Evolutionary conservation across 1,284 basidiomycete species (phyloP).

Genomic region (Sporisorium sorghi): DNA sequence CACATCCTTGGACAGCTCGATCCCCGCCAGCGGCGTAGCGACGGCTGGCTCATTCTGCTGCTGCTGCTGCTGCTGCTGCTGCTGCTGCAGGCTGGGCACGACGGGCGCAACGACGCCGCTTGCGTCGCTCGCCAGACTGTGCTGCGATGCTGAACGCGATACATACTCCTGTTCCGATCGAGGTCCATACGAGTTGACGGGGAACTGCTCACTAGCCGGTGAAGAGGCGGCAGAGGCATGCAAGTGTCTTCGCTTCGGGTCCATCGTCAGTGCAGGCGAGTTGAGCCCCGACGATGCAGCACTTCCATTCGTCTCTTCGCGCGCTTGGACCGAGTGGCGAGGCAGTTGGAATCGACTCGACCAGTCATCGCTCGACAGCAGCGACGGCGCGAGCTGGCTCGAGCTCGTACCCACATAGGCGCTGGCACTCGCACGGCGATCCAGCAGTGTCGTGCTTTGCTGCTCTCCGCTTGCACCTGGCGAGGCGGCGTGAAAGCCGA

Average conservation of each 20-base stretch:
- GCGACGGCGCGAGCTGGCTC: conserved; percentile 19
- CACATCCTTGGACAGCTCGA: conserved; percentile 35
- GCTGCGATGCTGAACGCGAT: conserved; percentile 35
- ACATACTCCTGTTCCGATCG: conserved; percentile 34
- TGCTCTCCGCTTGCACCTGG: background rate
- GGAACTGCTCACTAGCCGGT: conserved; percentile 34
- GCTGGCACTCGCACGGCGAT: conserved; percentile 28
- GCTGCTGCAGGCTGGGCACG: conserved; percentile 16
- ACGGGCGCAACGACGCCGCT: conserved; percentile 4
- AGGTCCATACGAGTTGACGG: conserved; percentile 47
- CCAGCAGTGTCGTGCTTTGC: conserved; percentile 12
- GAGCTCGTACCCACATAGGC: conserved; percentile 8
- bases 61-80: background rate
- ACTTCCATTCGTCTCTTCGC: conserved; percentile 5
- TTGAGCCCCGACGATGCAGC: conserved; percentile 21
- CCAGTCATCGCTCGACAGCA: conserved; percentile 31
- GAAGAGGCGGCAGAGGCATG: conserved; percentile 28
- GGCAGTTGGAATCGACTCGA: conserved; percentile 35
- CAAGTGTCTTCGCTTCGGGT: conserved; percentile 27
- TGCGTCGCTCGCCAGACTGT: conserved; percentile 24
- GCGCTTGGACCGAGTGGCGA: conserved; percentile 25
- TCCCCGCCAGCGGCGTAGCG: conserved; percentile 28
- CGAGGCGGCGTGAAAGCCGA: conserved; percentile 15
- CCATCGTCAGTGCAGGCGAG: conserved; percentile 41
- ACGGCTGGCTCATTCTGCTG: conserved; percentile 26